Conservation (phyloP, 2,329 filamentous ascomycete species). For the Pseudogymnoascus sp. region DNA sequence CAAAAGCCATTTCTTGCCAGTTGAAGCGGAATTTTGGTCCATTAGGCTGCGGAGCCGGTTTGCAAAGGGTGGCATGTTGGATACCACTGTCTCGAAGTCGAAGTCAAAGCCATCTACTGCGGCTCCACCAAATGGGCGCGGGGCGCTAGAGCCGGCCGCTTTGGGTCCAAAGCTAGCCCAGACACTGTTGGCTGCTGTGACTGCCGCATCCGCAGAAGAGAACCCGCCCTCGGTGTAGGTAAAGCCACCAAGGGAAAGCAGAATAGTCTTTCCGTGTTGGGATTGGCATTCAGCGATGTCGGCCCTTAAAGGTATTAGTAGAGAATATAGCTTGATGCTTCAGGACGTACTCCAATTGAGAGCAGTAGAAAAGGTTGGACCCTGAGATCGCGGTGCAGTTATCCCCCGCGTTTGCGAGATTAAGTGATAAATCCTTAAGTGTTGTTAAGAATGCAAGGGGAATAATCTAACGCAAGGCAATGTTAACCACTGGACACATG, state of each 20-base stretch:
- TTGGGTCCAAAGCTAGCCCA: constrained; percentile 65
- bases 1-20: constrained; percentile 48
- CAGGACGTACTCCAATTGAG: constrained; percentile 52
- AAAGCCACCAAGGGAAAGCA: constrained; percentile 64
- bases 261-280: constrained; percentile 57
- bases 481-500: constrained; percentile 15
- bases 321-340: not conserved
- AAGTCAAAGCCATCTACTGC: constrained; percentile 70
- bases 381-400: constrained; percentile 51
- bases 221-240: constrained; percentile 65
- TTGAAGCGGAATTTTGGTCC: constrained; percentile 34
- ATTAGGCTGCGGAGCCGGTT: constrained; percentile 48
- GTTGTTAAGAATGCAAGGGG: constrained; percentile 55
- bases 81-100: constrained; percentile 56
- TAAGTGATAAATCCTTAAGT: constrained; percentile 47
- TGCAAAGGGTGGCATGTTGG: constrained; percentile 55
- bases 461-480: constrained; percentile 41
- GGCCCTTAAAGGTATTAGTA: constrained; percentile 17
- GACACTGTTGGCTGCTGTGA: constrained; percentile 50
- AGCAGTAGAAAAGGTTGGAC: constrained; percentile 52
- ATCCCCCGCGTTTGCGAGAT: constrained; percentile 58
- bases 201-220: constrained; percentile 42
- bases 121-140: constrained; percentile 59
- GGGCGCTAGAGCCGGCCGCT: constrained; percentile 33
- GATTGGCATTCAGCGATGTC: constrained; percentile 54